Evolutionary conservation across 2,329 filamentous ascomycete genomes (phyloP), one percentile per base, ranked within the genome.

Genomic region (Tolypocladium capitatum): DNA sequence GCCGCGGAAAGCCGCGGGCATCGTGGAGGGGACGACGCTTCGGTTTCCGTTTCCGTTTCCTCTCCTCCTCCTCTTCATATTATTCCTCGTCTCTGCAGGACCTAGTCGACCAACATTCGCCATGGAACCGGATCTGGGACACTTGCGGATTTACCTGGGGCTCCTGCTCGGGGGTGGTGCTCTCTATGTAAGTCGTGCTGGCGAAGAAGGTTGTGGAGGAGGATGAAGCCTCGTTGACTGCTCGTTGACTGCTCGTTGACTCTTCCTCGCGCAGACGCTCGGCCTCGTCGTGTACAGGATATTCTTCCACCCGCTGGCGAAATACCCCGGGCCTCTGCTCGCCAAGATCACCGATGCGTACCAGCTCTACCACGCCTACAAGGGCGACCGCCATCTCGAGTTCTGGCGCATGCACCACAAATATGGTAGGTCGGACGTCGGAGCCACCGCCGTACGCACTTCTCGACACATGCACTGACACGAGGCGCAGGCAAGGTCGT

Each of bases 321-420:
- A 75, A 49, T 82, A 83, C 53, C 81, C 80, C 1, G 81, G 81
- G 1, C 82, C 81, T 0, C 65, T 81, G 43, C 59, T 83, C 38
- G 79, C 77, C 49, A 81, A 78, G 58, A 63, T 83, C 54, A 80
- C 80, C n/a, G 73, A 80, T 56, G 76, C 68, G 53, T 76, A 82
- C 56, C 77, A 81, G 60, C 74, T 84, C 30, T 90, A 86, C 62
- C 81, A 88, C 55, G 83, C 84, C 43, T 85, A 81, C 65, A 82
- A 78, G 57, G 86, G 85, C 46, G 81, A 85, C 54, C 75, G 84
- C 1, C 85, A 90, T 59, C 73, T 90, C 18, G 79, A 84, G 58
- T 81, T 88, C 57, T 81, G 81, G 68, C 71, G 75, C 30, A 71
- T 83, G 55, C 87, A 94, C 62, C 68, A 81, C 55, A 73, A 75